Evolutionary conservation across 371 early-diverging fungal genomes (phyloP).

Genomic region (Lichtheimia ramosa): DNA sequence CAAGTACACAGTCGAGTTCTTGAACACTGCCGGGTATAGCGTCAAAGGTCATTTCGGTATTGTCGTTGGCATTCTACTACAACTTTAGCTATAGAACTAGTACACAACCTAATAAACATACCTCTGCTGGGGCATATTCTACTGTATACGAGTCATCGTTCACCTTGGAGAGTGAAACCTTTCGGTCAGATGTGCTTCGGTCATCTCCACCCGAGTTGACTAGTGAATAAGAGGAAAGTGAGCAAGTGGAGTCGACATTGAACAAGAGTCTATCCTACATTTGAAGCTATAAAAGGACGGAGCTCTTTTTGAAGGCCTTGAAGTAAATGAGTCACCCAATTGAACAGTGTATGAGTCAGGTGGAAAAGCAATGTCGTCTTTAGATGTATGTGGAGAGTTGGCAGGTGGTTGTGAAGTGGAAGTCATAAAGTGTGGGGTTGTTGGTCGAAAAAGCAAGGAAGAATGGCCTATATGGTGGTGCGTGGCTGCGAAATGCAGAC

Average conservation of each 20-base stretch:
- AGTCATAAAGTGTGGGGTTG: too few species aligned
- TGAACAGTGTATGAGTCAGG: constrained; percentile 3
- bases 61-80: neutral
- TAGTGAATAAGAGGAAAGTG: neutral
- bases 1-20: constrained; percentile 5
- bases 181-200: neutral
- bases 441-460: too few species aligned
- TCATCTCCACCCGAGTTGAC: neutral
- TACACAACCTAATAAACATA: neutral
- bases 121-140: constrained; percentile 6
- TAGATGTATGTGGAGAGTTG: too few species aligned
- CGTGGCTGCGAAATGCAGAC: too few species aligned
- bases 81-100: neutral
- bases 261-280: neutral
- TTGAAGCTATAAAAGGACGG: constrained; percentile 1
- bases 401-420: too few species aligned
- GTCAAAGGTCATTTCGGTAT: constrained; percentile 7
- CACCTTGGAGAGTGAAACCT: neutral
- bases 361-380: neutral
- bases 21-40: constrained; percentile 6
- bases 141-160: constrained; percentile 4
- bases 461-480: too few species aligned
- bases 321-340: constrained; percentile 4
- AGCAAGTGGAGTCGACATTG: neutral
- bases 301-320: neutral